A percentile compares a stretch with the other conserved stretches of the same genome.
phyloP scores from a whole-genome alignment of 495 filamentous ascomycete species.

The Amphirosellinia nigrospora region DNA sequence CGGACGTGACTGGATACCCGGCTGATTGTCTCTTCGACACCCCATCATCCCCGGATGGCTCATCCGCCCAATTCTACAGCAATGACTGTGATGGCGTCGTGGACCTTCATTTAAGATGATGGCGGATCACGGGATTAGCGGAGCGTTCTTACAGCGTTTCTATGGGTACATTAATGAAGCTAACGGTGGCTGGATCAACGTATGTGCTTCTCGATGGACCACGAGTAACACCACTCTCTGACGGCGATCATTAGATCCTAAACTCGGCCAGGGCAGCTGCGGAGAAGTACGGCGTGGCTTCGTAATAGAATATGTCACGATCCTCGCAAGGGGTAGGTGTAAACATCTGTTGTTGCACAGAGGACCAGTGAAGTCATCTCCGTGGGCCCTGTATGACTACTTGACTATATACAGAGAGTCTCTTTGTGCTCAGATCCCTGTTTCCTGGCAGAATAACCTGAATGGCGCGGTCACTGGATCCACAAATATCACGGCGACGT shows the following conservation, averaged over 20 bases:
- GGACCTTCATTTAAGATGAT: conserved; percentile 44
- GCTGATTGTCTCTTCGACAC: conserved; percentile 42
- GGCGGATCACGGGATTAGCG: conserved; percentile 41
- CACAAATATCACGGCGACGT: conserved; percentile 30
- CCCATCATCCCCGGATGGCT: conserved; percentile 30
- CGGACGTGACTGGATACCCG: conserved; percentile 40
- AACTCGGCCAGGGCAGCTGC: conserved; percentile 34
- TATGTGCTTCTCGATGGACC: conserved; percentile 20
- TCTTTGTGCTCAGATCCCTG: too few species aligned
- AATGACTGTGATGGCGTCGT: conserved; percentile 43
- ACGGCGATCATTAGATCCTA: conserved; percentile 30
- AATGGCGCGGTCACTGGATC: conserved; percentile 33
- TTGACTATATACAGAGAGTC: too few species aligned
- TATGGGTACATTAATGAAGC: conserved; percentile 39
- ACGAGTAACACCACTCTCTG: not conserved
- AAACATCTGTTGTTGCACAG: too few species aligned
- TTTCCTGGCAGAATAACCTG: too few species aligned
- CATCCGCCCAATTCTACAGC: conserved; percentile 37
- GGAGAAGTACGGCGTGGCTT: conserved; percentile 43
- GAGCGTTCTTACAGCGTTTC: conserved; percentile 42
- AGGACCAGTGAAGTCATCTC: too few species aligned
- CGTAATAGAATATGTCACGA: conserved; percentile 42
- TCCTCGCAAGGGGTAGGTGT: too few species aligned
- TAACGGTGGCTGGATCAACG: conserved; percentile 36
- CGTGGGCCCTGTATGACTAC: too few species aligned